These are phyloP conservation scores for Claviceps capensis DNA, from an alignment of 2,329 filamentous ascomycete genomes.

Conservation along the genomic window DNA sequence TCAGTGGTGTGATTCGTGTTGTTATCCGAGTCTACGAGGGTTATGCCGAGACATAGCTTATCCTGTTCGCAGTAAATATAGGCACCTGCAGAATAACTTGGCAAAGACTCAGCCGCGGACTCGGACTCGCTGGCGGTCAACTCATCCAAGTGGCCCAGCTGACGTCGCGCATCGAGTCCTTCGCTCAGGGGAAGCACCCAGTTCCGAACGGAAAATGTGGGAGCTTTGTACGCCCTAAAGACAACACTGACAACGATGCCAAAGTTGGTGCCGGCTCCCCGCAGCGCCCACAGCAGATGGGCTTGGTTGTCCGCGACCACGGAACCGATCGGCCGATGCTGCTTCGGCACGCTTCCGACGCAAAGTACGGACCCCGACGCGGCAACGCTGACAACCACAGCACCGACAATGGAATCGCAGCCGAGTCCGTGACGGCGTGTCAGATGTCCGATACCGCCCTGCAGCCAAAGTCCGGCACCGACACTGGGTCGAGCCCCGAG, in stretches of 20 bases:
- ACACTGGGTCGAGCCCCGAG: conserved; percentile 49
- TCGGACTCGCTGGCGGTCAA: not conserved
- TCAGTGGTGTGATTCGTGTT: not conserved
- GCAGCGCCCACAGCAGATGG: conserved; percentile 42
- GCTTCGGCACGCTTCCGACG: conserved; percentile 32
- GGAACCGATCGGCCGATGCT: not conserved
- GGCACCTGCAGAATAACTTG: not conserved
- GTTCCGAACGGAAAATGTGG: conserved; percentile 24
- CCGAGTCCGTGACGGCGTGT: conserved; percentile 39
- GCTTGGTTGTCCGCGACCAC: conserved; percentile 28
- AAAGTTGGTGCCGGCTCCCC: conserved; percentile 46
- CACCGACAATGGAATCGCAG: conserved; percentile 47
- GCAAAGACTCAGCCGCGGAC: not conserved
- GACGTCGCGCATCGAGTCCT: conserved; percentile 1
- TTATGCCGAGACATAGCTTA: not conserved
- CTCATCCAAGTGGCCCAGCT: not conserved
- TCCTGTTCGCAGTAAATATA: not conserved
- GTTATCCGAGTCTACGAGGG: not conserved
- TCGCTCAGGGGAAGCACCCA: conserved; percentile 26
- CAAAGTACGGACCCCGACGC: conserved; percentile 31
- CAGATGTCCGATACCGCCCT: conserved; percentile 52
- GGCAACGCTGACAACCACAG: conserved; percentile 39
- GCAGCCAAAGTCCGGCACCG: conserved; percentile 48
- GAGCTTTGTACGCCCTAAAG: conserved; percentile 32
- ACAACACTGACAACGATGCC: conserved; percentile 40